Evolutionary conservation across 768 basidiomycete species (phyloP).

Genomic region (Psilocybe cubensis): DNA sequence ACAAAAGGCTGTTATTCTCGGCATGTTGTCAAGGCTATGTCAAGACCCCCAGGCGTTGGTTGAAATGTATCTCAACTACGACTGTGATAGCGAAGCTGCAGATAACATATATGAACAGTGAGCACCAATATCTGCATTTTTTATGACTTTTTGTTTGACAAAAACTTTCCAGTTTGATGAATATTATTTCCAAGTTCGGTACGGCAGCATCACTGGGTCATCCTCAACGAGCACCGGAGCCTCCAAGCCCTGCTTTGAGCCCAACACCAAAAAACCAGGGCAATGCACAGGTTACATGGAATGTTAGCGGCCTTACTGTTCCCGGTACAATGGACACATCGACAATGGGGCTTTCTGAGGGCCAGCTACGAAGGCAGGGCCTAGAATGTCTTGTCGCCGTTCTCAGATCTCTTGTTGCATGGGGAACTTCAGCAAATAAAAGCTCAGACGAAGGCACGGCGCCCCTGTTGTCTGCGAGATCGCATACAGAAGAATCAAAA

Average conservation of each 20-base stretch:
- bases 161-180: conserved; percentile 69
- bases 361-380: conserved; percentile 86
- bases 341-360: conserved; percentile 73
- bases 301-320: conserved; percentile 64
- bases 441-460: conserved; percentile 41
- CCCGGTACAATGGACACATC: conserved; percentile 72
- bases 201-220: conserved; percentile 53
- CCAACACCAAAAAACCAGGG: conserved; percentile 51
- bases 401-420: conserved; percentile 86
- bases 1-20: conserved; percentile 92
- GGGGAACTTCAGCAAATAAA: conserved; percentile 71
- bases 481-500: conserved; percentile 55
- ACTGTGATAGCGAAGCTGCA: conserved; percentile 92
- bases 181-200: conserved; percentile 92
- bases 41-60: conserved; percentile 98
- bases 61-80: conserved; percentile 98
- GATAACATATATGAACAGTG: conserved; percentile 98
- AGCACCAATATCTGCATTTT: conserved; percentile 24
- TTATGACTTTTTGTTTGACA: neutral
- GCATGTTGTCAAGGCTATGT: conserved; percentile 85
- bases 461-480: conserved; percentile 42
- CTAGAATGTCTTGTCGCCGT: conserved; percentile 93
- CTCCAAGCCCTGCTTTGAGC: conserved; percentile 62
- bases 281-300: conserved; percentile 56
- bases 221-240: conserved; percentile 56